These are phyloP conservation scores for Obelidium mucronatum DNA, from an alignment of 192 early-diverging fungal genomes.

Conservation along the genomic window DNA sequence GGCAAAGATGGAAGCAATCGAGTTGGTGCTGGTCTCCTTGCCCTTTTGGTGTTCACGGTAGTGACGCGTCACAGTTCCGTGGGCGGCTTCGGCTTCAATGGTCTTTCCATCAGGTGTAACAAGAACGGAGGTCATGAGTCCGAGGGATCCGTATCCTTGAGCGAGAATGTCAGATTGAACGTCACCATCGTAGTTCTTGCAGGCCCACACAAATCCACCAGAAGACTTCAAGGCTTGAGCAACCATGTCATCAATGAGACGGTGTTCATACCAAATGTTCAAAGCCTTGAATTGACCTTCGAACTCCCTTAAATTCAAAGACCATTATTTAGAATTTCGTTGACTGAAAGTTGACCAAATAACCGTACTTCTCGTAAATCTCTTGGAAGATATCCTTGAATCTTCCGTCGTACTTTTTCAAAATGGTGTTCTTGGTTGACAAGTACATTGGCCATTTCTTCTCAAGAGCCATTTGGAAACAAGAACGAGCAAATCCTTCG, in stretches of 20 bases:
- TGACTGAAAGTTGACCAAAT: neutral
- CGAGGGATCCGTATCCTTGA: constrained; percentile 93
- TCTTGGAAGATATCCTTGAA: constrained; percentile 98
- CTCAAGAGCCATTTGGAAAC: constrained; percentile 91
- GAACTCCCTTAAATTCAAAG: constrained; percentile 64
- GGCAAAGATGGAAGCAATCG: constrained; percentile 96
- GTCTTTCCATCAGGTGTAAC: constrained; percentile 92
- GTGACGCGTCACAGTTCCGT: constrained; percentile 96
- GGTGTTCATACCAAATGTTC: constrained; percentile 98
- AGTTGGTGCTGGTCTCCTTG: constrained; percentile 92
- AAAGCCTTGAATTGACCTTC: constrained; percentile 77
- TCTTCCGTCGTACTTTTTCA: constrained; percentile 95
- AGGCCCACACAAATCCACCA: constrained; percentile 93
- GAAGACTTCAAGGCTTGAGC: constrained; percentile 95
- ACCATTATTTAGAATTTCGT: constrained; percentile 22
- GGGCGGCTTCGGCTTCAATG: constrained; percentile 95
- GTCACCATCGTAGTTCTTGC: constrained; percentile 88
- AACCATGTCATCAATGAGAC: constrained; percentile 96
- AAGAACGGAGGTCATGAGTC: constrained; percentile 96
- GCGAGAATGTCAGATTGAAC: constrained; percentile 96
- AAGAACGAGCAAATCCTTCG: constrained; percentile 90
- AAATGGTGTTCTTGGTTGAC: constrained; percentile 96
- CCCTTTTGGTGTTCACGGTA: constrained; percentile 96
- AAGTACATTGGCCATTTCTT: constrained; percentile 95
- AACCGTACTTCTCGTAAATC: constrained; percentile 74